A percentile compares a stretch with the other conserved stretches of the same genome.
Conservation (phyloP, 352 stramenopile species). For the Globisporangium camurandrum region DNA sequence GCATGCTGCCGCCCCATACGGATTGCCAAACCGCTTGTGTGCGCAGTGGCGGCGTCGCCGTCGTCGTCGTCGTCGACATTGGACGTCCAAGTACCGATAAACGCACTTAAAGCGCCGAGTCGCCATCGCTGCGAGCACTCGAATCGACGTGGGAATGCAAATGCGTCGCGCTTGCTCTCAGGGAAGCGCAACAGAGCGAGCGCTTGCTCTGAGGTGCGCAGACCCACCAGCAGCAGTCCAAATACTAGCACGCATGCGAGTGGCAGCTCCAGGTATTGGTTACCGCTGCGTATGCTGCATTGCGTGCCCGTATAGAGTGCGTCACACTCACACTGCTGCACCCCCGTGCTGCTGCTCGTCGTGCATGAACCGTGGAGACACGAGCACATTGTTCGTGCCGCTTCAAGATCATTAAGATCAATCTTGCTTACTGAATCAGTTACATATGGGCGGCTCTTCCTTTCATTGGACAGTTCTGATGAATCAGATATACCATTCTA, state of each 20-base stretch:
- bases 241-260: constrained; percentile 33
- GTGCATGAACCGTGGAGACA: constrained; percentile 53
- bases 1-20: constrained; percentile 13
- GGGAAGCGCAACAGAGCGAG: constrained; percentile 28
- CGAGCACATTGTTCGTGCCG: not conserved
- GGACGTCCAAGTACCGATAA: constrained; percentile 31
- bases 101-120: constrained; percentile 2
- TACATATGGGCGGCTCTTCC: too few species aligned
- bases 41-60: constrained; percentile 6
- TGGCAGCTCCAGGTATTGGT: constrained; percentile 46
- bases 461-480: too few species aligned
- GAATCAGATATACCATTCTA: too few species aligned
- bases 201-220: constrained; percentile 19
- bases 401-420: constrained; percentile 1
- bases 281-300: constrained; percentile 29
- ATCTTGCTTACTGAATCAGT: too few species aligned
- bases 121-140: not conserved
- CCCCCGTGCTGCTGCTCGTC: constrained; percentile 3
- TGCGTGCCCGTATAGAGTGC: constrained; percentile 38
- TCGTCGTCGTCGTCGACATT: constrained; percentile 16
- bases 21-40: too few species aligned
- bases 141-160: constrained; percentile 31
- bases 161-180: constrained; percentile 21
- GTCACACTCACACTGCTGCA: constrained; percentile 30
- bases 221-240: constrained; percentile 22